phyloP scores from a whole-genome alignment of 192 early-diverging fungal genomes.

The Obelidium mucronatum region DNA sequence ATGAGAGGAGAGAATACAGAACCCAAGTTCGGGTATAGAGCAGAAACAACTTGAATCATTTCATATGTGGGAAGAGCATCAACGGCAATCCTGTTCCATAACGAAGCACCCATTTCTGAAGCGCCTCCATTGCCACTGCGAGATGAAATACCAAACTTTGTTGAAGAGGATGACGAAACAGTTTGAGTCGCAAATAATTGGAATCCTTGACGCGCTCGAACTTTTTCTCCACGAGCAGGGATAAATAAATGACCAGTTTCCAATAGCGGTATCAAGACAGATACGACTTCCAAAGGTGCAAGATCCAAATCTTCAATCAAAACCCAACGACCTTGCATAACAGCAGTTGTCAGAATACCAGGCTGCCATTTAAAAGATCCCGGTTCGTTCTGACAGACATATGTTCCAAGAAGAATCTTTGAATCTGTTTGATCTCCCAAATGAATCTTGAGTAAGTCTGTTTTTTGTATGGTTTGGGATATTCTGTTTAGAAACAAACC shows the following conservation, averaged over 20 bases:
- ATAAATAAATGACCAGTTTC: slow-evolving; percentile 92
- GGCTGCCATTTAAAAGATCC: slow-evolving; percentile 96
- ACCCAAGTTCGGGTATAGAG: slow-evolving; percentile 61
- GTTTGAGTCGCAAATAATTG: slow-evolving; percentile 89
- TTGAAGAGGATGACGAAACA: slow-evolving; percentile 1
- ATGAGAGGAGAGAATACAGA: slow-evolving; percentile 22
- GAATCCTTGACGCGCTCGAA: slow-evolving; percentile 85
- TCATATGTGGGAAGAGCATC: slow-evolving; percentile 67
- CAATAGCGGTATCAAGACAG: slow-evolving; percentile 89
- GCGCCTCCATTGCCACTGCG: neutral
- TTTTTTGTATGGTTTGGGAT: too few relatives aligned
- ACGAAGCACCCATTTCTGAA: slow-evolving; percentile 24
- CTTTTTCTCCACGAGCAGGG: slow-evolving; percentile 85
- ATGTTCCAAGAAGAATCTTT: slow-evolving; percentile 94
- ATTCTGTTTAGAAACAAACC: slow-evolving; percentile 49
- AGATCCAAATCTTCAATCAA: slow-evolving; percentile 97
- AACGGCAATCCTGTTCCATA: slow-evolving; percentile 85
- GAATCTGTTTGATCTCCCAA: slow-evolving; percentile 96
- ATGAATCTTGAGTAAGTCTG: slow-evolving; percentile 90
- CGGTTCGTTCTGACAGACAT: slow-evolving; percentile 89
- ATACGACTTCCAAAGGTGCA: slow-evolving; percentile 93
- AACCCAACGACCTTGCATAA: slow-evolving; percentile 90
- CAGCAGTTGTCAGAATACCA: slow-evolving; percentile 92
- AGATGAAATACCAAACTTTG: neutral
- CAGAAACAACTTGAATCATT: slow-evolving; percentile 67